Conservation (phyloP, 1,139 yeast genomes). For the Candida labiduridarum region DNA sequence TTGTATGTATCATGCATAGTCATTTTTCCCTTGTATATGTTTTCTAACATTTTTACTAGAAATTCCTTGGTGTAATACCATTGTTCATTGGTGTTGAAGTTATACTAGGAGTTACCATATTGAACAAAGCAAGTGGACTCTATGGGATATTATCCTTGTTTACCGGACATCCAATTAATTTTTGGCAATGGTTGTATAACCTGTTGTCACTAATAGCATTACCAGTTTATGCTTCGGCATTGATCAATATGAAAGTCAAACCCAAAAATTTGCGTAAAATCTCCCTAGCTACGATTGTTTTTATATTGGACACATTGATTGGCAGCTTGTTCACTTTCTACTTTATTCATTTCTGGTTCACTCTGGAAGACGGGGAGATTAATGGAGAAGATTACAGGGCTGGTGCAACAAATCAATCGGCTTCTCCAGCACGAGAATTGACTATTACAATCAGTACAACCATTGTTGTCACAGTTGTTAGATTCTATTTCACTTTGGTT, state of each 20-base stretch:
- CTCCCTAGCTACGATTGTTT: constrained; percentile 66
- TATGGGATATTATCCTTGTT: constrained; percentile 85
- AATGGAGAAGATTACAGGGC: constrained; percentile 15
- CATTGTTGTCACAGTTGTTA: constrained; percentile 49
- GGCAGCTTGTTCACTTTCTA: constrained; percentile 72
- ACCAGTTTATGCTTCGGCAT: constrained; percentile 68
- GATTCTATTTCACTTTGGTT: constrained; percentile 70
- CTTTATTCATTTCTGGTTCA: constrained; percentile 78
- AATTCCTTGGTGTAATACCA: constrained; percentile 66
- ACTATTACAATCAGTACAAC: constrained; percentile 65
- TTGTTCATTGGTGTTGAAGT: constrained; percentile 87
- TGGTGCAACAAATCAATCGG: constrained; percentile 53
- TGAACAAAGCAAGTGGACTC: constrained; percentile 87
- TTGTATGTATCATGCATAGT: constrained; percentile 23
- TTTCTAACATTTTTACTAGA: constrained; percentile 25
- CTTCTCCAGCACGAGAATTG: constrained; percentile 71
- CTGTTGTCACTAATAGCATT: constrained; percentile 62
- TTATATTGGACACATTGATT: constrained; percentile 64
- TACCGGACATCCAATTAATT: constrained; percentile 86
- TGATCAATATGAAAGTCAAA: constrained; percentile 40
- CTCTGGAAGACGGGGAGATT: constrained; percentile 35
- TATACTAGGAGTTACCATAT: constrained; percentile 72
- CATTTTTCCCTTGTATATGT: not conserved
- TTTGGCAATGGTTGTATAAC: constrained; percentile 84
- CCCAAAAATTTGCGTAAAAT: constrained; percentile 42